Percentiles rank a stretch among this genome's conserved stretches.
phyloP scores from a whole-genome alignment of 805 yeast genomes.

The Pichia californica region DNA sequence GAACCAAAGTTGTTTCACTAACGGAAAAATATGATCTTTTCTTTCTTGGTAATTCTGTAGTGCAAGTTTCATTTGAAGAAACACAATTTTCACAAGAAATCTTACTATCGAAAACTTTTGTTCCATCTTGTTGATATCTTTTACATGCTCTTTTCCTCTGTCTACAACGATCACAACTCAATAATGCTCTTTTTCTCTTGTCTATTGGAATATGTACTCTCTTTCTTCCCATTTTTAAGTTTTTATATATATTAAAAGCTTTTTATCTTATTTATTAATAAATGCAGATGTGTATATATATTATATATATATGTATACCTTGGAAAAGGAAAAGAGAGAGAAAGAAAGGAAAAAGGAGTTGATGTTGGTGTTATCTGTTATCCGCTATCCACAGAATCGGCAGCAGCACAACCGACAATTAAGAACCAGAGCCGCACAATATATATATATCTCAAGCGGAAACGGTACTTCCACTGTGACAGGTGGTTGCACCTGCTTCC shows the following conservation, averaged over 20 bases:
- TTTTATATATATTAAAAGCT: no score
- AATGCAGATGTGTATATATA: no score
- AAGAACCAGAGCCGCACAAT: no score
- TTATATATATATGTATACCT: no score
- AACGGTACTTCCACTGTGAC: neutral
- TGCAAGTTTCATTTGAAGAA: constrained; percentile 21
- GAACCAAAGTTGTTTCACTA: constrained; percentile 30
- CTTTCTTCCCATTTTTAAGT: neutral
- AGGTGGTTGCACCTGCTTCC: neutral
- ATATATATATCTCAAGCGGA: no score
- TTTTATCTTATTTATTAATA: no score
- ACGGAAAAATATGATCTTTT: constrained; percentile 28
- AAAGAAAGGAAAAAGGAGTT: no score
- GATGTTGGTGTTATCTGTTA: neutral
- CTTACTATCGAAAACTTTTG: constrained; percentile 19
- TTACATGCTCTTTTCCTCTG: constrained; percentile 29
- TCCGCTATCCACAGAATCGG: neutral
- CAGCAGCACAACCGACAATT: neutral
- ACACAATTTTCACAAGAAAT: constrained; percentile 27
- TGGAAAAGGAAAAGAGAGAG: no score
- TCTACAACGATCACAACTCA: constrained; percentile 34
- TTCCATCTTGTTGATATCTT: constrained; percentile 16
- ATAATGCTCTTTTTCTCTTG: constrained; percentile 23
- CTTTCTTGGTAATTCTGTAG: constrained; percentile 28
- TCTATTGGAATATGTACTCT: neutral